A percentile compares a stretch with the other conserved stretches of the same genome.
These are phyloP conservation scores for Mucor irregularis DNA, from an alignment of 371 early-diverging fungal species.

Conservation along the genomic window DNA sequence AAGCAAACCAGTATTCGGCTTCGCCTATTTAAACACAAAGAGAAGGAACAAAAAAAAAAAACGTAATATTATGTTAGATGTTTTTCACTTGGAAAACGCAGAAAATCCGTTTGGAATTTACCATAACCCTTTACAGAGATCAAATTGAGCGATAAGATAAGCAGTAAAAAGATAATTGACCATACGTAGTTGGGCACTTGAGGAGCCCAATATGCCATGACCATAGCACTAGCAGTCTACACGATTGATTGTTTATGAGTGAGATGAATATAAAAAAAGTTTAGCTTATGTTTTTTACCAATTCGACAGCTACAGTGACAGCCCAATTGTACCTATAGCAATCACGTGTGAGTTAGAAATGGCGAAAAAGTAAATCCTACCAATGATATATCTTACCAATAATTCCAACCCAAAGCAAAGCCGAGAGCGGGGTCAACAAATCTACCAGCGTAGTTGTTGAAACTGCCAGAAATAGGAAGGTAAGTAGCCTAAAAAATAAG, in stretches of 20 bases:
- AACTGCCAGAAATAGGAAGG: conserved; percentile 83
- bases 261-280: conserved; percentile 1
- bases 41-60: too few relatives aligned
- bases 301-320: conserved; percentile 78
- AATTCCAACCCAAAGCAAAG: conserved; percentile 85
- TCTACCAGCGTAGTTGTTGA: conserved; percentile 81
- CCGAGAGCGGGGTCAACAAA: conserved; percentile 87
- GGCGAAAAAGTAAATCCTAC: too few relatives aligned
- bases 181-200: conserved; percentile 54
- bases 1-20: conserved; percentile 72
- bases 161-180: conserved; percentile 45
- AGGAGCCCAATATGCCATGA: conserved; percentile 72
- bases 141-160: conserved; percentile 53
- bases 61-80: background rate
- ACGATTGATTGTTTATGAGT: background rate
- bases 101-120: too few relatives aligned
- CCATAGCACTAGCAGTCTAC: conserved; percentile 37
- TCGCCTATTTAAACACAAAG: too few relatives aligned
- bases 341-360: too few relatives aligned
- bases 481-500: conserved; percentile 51
- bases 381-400: too few relatives aligned
- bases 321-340: conserved; percentile 88
- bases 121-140: conserved; percentile 62
- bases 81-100: too few relatives aligned
- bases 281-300: conserved; percentile 16